Conservation (phyloP, 805 yeast species). For the Yamadazyma nakazawae region DNA sequence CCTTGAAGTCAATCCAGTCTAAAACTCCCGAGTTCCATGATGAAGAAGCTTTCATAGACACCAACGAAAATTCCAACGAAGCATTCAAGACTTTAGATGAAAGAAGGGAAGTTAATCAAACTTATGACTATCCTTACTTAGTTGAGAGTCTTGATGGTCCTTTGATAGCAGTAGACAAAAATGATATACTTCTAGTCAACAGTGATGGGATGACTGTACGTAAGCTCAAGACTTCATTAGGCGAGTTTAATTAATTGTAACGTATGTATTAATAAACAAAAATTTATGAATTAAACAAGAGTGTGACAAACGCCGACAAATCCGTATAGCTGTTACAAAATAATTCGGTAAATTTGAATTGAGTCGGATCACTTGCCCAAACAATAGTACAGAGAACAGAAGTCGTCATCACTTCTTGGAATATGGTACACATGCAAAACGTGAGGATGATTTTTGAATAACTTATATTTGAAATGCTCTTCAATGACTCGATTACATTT, state of each 20-base stretch:
- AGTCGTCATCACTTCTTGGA: constrained; percentile 12
- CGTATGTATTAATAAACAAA: neutral
- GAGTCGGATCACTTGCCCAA: neutral
- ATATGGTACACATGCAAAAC: constrained; percentile 15
- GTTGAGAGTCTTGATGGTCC: constrained; percentile 79
- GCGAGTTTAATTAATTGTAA: constrained; percentile 5
- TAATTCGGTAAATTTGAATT: neutral
- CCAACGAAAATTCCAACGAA: constrained; percentile 15
- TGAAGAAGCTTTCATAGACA: constrained; percentile 1
- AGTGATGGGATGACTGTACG: constrained; percentile 19
- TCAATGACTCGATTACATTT: constrained; percentile 60
- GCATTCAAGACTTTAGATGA: constrained; percentile 69
- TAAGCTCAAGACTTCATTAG: constrained; percentile 17
- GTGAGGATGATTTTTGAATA: constrained; percentile 16
- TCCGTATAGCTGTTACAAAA: constrained; percentile 5
- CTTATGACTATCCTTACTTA: constrained; percentile 75
- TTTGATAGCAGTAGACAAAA: constrained; percentile 5
- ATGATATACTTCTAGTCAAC: constrained; percentile 10
- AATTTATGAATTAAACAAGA: no score
- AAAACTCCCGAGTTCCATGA: constrained; percentile 1
- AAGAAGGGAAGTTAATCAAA: constrained; percentile 64
- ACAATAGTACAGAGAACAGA: constrained; percentile 12
- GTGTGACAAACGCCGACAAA: neutral
- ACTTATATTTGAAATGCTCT: constrained; percentile 18
- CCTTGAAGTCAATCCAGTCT: constrained; percentile 69